phyloP scores from a whole-genome alignment of 2,329 filamentous ascomycete genomes.

The Aspergillus ustus region DNA sequence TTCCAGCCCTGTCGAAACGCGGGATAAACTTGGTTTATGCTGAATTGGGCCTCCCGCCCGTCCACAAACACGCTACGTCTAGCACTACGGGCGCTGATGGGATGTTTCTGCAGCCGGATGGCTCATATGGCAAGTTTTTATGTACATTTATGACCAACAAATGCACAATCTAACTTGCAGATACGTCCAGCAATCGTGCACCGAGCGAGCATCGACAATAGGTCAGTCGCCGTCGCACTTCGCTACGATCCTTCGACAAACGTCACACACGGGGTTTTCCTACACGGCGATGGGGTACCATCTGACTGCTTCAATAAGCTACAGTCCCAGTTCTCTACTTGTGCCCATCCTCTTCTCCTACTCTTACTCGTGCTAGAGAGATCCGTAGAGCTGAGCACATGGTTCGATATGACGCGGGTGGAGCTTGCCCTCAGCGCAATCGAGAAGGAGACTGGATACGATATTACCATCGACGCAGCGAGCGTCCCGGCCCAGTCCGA shows the following conservation, averaged over 20 bases:
- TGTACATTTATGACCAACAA: not conserved
- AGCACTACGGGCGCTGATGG: not conserved
- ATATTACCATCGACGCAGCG: too few relatives aligned
- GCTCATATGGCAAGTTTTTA: not conserved
- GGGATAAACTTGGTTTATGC: too few relatives aligned
- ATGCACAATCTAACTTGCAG: not conserved
- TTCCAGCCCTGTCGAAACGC: too few relatives aligned
- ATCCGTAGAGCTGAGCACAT: not conserved
- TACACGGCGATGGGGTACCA: not conserved
- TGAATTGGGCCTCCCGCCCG: not conserved
- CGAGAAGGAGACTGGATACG: not conserved
- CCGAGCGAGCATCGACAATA: too few relatives aligned
- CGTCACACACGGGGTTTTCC: not conserved
- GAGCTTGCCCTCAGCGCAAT: not conserved
- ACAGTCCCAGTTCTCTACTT: not conserved
- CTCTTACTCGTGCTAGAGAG: not conserved
- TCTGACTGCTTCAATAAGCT: not conserved
- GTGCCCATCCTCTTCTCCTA: conserved; percentile 1
- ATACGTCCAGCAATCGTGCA: not conserved
- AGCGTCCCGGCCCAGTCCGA: too few relatives aligned
- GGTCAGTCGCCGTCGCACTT: not conserved
- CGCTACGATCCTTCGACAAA: not conserved
- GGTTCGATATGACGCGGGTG: not conserved
- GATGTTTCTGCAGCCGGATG: not conserved
- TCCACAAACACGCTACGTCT: not conserved